Evolutionary conservation across 2,329 filamentous ascomycete species (phyloP).

Genomic region (Pyricularia pennisetigena): DNA sequence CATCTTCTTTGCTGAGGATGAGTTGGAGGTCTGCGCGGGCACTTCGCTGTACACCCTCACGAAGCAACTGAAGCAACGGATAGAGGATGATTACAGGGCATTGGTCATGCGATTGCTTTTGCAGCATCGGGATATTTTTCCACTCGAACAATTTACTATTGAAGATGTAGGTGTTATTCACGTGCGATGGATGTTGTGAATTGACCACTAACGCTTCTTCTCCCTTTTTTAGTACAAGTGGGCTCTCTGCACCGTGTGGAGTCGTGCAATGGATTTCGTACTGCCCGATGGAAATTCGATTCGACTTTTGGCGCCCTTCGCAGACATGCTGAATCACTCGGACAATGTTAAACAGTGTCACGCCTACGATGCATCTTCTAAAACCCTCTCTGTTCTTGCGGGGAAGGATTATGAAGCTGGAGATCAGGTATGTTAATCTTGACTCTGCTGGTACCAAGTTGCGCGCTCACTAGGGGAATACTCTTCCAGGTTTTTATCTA

Average conservation of each 20-base stretch:
- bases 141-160: neutral
- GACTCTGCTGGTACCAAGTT: neutral
- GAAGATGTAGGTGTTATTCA: neutral
- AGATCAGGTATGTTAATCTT: neutral
- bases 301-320: neutral
- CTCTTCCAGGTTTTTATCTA: neutral
- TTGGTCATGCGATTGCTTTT: neutral
- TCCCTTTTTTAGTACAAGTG: neutral
- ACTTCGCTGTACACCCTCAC: neutral
- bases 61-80: neutral
- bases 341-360: neutral
- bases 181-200: neutral
- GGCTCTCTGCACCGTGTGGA: neutral
- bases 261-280: constrained; percentile 1
- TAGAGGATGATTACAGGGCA: neutral
- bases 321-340: neutral
- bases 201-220: neutral
- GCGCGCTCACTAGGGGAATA: neutral
- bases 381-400: neutral
- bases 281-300: neutral
- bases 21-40: neutral
- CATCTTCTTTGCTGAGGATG: neutral
- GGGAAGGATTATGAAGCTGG: neutral
- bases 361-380: neutral
- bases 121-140: neutral